Conservation (phyloP, 2,329 filamentous ascomycete species). For the Taxawa tesnikishii region DNA sequence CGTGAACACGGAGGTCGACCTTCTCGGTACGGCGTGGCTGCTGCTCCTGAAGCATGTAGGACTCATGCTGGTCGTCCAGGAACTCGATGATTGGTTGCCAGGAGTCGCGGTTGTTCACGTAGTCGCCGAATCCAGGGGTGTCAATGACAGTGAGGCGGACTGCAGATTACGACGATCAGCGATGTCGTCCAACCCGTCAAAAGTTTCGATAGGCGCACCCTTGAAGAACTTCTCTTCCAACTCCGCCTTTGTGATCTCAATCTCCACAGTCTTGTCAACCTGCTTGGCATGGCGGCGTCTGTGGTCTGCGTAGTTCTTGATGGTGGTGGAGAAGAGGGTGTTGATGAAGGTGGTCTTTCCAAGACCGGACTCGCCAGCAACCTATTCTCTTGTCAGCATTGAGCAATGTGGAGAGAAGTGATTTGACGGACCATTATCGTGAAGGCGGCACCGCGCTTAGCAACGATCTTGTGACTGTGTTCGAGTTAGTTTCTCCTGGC, state of each 20-base stretch:
- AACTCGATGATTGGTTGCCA: slow-evolving; percentile 99
- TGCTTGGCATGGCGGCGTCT: slow-evolving; percentile 99
- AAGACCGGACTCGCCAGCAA: slow-evolving; percentile 94
- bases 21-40: slow-evolving; percentile 96
- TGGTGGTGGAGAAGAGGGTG: slow-evolving; percentile 98
- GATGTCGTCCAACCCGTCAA: slow-evolving; percentile 2
- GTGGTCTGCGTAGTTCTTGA: slow-evolving; percentile 99
- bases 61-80: slow-evolving; percentile 99
- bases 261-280: slow-evolving; percentile 98
- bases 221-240: slow-evolving; percentile 99
- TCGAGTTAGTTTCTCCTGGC: slow-evolving; percentile 19
- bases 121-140: slow-evolving; percentile 97
- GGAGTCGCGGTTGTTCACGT: slow-evolving; percentile 99
- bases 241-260: slow-evolving; percentile 99
- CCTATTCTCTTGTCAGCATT: slow-evolving; percentile 40
- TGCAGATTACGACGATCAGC: slow-evolving; percentile 25
- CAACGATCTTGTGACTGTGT: slow-evolving; percentile 57
- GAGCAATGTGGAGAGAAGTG: not conserved
- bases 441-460: slow-evolving; percentile 87
- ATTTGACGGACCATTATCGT: slow-evolving; percentile 78
- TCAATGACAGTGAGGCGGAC: slow-evolving; percentile 98
- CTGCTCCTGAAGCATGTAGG: slow-evolving; percentile 99
- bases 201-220: slow-evolving; percentile 42
- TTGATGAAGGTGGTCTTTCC: slow-evolving; percentile 99
- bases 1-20: slow-evolving; percentile 97